phyloP scores from a whole-genome alignment of 345 rosid genomes.

The Gossypioides kirkii region DNA sequence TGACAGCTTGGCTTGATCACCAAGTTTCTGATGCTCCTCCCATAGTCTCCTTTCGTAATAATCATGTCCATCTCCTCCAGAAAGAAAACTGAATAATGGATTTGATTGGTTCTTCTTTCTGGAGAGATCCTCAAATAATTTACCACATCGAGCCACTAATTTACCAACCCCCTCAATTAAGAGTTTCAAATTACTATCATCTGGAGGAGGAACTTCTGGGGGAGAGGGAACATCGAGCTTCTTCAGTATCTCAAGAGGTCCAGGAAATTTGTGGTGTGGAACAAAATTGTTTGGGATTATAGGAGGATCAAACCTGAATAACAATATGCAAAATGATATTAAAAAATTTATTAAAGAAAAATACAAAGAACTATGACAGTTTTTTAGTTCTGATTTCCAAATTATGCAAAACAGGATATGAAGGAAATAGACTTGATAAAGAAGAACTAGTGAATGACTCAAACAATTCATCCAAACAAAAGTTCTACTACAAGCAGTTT shows the following conservation, averaged over 20 bases:
- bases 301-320: slow-evolving; percentile 77
- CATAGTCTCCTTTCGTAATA: slow-evolving; percentile 81
- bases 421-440: slow-evolving; percentile 1
- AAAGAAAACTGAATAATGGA: slow-evolving; percentile 81
- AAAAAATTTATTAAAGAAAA: not conserved
- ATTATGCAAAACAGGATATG: not conserved
- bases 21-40: slow-evolving; percentile 77
- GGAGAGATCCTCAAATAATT: slow-evolving; percentile 90
- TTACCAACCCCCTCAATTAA: slow-evolving; percentile 89
- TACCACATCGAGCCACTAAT: slow-evolving; percentile 92
- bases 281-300: slow-evolving; percentile 71
- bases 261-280: slow-evolving; percentile 65
- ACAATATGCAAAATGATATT: slow-evolving; percentile 14
- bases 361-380: not conserved
- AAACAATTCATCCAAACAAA: not conserved
- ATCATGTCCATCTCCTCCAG: slow-evolving; percentile 77
- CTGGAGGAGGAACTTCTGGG: slow-evolving; percentile 69
- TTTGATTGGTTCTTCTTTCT: slow-evolving; percentile 85
- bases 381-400: not conserved
- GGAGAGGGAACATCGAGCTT: slow-evolving; percentile 55
- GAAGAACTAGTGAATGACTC: not conserved
- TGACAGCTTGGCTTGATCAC: slow-evolving; percentile 42
- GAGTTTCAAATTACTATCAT: slow-evolving; percentile 62
- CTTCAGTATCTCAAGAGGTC: slow-evolving; percentile 45
- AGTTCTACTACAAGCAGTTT: not conserved